phyloP scores from a whole-genome alignment of 352 stramenopile species.

The Pythium utonaiense region DNA sequence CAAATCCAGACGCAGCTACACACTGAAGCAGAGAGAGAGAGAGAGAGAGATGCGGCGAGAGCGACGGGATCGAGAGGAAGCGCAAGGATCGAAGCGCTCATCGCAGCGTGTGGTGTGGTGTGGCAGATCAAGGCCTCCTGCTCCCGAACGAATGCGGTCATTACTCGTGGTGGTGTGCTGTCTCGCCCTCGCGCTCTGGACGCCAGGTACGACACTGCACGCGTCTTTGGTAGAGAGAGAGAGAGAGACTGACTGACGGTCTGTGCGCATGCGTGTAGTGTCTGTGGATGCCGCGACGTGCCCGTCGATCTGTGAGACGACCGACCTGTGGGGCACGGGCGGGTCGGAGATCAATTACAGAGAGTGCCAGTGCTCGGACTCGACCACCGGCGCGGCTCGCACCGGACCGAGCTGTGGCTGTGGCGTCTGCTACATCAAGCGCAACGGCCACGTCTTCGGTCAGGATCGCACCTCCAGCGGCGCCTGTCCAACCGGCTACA shows the following conservation, averaged over 20 bases:
- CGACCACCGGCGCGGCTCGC: neutral
- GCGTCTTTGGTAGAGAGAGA: neutral
- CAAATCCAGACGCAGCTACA: neutral
- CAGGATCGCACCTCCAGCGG: conserved; percentile 1
- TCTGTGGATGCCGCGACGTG: conserved; percentile 3
- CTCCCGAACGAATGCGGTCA: neutral
- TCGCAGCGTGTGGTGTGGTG: neutral
- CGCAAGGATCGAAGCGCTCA: neutral
- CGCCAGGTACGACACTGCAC: conserved; percentile 1
- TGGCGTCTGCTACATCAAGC: conserved; percentile 12
- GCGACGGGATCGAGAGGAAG: neutral
- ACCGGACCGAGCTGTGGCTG: conserved; percentile 14
- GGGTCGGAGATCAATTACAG: neutral
- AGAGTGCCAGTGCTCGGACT: conserved; percentile 6
- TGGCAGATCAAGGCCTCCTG: neutral
- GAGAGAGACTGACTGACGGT: neutral
- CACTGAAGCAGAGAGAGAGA: neutral
- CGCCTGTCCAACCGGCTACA: conserved; percentile 1
- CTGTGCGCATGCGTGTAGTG: neutral
- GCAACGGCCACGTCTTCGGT: neutral
- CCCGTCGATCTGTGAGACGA: conserved; percentile 7
- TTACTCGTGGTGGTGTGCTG: neutral
- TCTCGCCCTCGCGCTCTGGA: neutral
- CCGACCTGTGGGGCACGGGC: conserved; percentile 4
- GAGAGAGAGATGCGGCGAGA: neutral